Conservation (phyloP, 495 filamentous ascomycete species). For the Penicillium manginii region DNA sequence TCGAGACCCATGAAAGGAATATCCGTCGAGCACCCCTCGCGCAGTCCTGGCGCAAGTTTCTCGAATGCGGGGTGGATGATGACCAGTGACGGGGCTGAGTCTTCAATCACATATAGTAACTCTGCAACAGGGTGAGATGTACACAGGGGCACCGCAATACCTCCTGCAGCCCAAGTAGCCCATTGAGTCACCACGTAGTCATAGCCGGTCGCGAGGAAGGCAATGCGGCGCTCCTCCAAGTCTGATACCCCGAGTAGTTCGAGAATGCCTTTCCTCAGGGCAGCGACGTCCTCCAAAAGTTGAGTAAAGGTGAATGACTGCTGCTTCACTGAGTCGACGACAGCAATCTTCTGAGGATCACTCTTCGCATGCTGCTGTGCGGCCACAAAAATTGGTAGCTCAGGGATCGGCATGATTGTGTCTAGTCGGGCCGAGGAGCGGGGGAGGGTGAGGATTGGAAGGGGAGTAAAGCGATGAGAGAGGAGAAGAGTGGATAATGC, state of each 20-base stretch:
- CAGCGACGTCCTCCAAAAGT: conserved; percentile 74
- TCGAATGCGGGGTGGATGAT: conserved; percentile 46
- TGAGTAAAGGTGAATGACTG: conserved; percentile 78
- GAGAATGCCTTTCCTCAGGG: conserved; percentile 64
- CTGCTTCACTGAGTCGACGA: conserved; percentile 73
- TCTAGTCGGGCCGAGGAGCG: not conserved
- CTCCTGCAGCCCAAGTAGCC: conserved; percentile 47
- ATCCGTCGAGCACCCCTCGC: conserved; percentile 29
- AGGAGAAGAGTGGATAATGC: not conserved
- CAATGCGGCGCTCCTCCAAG: conserved; percentile 74
- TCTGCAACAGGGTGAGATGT: conserved; percentile 45
- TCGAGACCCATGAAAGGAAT: conserved; percentile 39
- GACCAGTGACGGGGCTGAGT: conserved; percentile 48
- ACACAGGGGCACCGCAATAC: conserved; percentile 46
- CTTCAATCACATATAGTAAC: conserved; percentile 45
- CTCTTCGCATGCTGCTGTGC: conserved; percentile 54
- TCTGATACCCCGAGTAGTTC: conserved; percentile 49
- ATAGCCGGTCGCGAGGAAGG: conserved; percentile 87
- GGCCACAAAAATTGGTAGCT: conserved; percentile 74
- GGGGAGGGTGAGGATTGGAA: not conserved
- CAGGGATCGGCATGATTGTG: conserved; percentile 55
- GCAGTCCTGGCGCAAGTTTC: conserved; percentile 35
- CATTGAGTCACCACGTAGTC: conserved; percentile 83
- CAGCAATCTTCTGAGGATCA: conserved; percentile 67
- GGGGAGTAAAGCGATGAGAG: not conserved